Base-by-base conservation (phyloP, 495 filamentous ascomycete species). In the Tuber microsphaerosporum region DNA sequence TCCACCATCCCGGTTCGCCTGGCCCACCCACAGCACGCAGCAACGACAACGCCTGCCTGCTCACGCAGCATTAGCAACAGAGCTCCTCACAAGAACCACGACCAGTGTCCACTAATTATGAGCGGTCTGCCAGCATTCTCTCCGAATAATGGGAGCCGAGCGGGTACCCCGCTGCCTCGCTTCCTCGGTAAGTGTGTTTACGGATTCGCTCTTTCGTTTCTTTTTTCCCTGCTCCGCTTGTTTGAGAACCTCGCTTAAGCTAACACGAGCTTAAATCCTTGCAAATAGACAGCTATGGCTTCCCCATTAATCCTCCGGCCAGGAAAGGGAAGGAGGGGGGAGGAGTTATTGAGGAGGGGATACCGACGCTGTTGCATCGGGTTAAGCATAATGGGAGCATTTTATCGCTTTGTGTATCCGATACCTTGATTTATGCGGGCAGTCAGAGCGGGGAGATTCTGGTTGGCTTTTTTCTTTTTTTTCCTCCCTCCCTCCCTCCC, bases 371-470 rank as follows among this genome's bases (percentile, higher is more conserved):
- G 19, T 82, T 88, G 70, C 92, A 95, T 76, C 89, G 89, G 71
- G 87, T 95, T 75, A 87, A 88, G 75, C 90, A 93, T 82, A 86
- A 89, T 77, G 89, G 87, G 81, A 93, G 91, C 5, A 92, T 94
- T 48, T 88, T 95, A 31, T 86, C 90, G 0, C 86, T 95, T 46
- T 90, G 87, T 0, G 87, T 94, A 17, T 90, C 88, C 2, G 85
- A 86, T 12, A 79, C 84, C 39, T 85, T 89, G 76, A 88, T 95
- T n/a, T 95, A 92, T 84, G 93, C 94, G 34, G 95, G 94, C 46
- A 92, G 94, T 26, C 94, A 97, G 82, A 92, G 91, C 70, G 95
- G 95, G 73, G 93, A 97, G 84, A 94, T 99, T 74, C 84, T 95
- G 71, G 92, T 91, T 83, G 75, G 86, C 85, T 51, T 43, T 46